Evolutionary conservation across 2,329 filamentous ascomycete species (phyloP), one percentile per base, ranked within the genome.

Genomic region (Dichotomopilus funicola): DNA sequence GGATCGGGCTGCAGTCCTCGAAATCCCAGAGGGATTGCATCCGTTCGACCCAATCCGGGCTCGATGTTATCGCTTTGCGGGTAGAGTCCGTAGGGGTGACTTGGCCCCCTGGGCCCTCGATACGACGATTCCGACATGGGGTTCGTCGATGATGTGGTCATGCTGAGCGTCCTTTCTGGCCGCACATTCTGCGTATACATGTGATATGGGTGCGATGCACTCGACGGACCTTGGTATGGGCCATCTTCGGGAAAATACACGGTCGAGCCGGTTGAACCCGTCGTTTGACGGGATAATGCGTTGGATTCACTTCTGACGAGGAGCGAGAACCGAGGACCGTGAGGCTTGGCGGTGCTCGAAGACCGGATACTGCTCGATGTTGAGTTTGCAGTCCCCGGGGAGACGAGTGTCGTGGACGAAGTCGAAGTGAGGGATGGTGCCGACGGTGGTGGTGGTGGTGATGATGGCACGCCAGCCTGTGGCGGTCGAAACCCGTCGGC

Each of bases 71-170:
- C 89, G 62, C 84, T 90, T 67, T 96, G 91, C 5, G 88, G 80
- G 65, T 96, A 96, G 77, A 95, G 82, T 42, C 79, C 82, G 67
- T 96, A 96, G 0, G 91, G 91, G 66, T 96, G 91, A 57, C 88
- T 82, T 7, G 91, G 91, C 2, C 83, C 83, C 49, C 77, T 80
- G 10, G 81, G 75, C 13, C 83, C 80, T 9, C 76, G 75, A 62
- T 86, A 82, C 3, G 84, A 79, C 61, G 63, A 66, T 31, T 70
- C 68, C 0, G 67, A 66, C 5, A 63, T 59, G 12, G 70, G 65
- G 2, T 64, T 59, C 6, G 67, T 66, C 72, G 78, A 67, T 79
- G 78, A 71, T 11, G 79, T 77, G 31, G 78, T 80, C 45, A 80
- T 73, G 10, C 88, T 91, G 6, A 87, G 85, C 11, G 84, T 81